Percentiles rank a stretch among this genome's conserved stretches.
Evolutionary conservation across 2,329 filamentous ascomycete species (phyloP).

Genomic region (Microcyclospora pomicola): DNA sequence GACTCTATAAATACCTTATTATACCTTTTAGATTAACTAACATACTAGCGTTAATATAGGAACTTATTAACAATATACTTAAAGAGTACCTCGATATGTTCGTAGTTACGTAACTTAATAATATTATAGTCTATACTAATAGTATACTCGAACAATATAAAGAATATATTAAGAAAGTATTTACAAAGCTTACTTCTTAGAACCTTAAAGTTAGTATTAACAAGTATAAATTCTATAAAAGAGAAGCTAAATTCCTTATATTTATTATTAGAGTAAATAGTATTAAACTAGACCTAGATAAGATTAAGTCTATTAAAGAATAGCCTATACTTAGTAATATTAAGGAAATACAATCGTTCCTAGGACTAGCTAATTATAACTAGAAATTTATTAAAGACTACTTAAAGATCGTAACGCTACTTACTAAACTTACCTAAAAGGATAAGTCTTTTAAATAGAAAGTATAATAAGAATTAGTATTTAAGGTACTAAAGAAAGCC

Average conservation of each 20-base stretch:
- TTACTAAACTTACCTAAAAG: conserved; percentile 6
- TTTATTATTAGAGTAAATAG: conserved; percentile 12
- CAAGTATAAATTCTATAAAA: conserved; percentile 18
- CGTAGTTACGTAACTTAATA: conserved; percentile 11
- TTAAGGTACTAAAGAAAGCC: conserved; percentile 16
- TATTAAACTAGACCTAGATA: conserved; percentile 7
- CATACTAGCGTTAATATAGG: no score
- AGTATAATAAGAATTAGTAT: conserved; percentile 2
- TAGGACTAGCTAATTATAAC: conserved; percentile 8
- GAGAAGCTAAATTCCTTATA: conserved; percentile 15
- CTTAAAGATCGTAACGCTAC: conserved; percentile 2
- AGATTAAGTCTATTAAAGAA: no score
- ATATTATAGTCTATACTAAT: conserved; percentile 14
- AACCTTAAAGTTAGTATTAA: conserved; percentile 5
- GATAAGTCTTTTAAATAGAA: background rate
- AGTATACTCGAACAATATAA: conserved; percentile 1
- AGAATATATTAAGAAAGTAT: conserved; percentile 1
- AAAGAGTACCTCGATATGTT: conserved; percentile 11
- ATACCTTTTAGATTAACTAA: no score
- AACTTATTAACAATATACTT: conserved; percentile 13
- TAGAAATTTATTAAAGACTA: conserved; percentile 7
- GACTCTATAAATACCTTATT: conserved; percentile 25
- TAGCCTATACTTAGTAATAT: no score
- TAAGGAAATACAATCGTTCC: no score
- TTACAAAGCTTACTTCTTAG: conserved; percentile 1